phyloP scores from a whole-genome alignment of 192 early-diverging fungal genomes.

The Backusella luteola region DNA sequence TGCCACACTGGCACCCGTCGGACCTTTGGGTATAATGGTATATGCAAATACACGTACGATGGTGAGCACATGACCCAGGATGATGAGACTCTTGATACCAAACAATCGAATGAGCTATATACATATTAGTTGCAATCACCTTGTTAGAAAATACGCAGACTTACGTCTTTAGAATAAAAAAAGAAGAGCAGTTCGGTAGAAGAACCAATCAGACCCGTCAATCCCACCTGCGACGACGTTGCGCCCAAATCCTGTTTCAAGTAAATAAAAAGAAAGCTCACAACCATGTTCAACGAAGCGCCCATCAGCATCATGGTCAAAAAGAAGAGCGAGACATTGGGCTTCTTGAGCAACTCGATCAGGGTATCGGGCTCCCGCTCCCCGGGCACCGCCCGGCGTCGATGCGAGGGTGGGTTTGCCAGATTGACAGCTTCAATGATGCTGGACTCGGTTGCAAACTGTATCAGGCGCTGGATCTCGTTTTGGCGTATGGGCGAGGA shows the following conservation, averaged over 20 bases:
- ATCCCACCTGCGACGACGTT: constrained; percentile 37
- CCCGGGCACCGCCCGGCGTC: constrained; percentile 4
- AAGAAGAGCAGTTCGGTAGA: constrained; percentile 43
- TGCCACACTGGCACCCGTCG: constrained; percentile 32
- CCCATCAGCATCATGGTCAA: constrained; percentile 50
- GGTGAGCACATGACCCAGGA: constrained; percentile 43
- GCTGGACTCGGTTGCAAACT: constrained; percentile 42
- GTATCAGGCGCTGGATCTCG: constrained; percentile 36
- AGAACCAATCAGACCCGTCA: constrained; percentile 44
- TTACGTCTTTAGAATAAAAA: constrained; percentile 47
- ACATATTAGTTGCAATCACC: not conserved
- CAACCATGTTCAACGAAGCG: constrained; percentile 39
- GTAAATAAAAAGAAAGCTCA: constrained; percentile 43
- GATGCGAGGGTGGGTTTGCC: constrained; percentile 23
- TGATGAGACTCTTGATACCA: constrained; percentile 41
- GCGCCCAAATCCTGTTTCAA: constrained; percentile 43
- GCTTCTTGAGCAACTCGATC: constrained; percentile 30
- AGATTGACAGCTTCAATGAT: constrained; percentile 38
- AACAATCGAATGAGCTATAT: constrained; percentile 40
- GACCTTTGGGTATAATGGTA: constrained; percentile 34
- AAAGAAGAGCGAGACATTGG: constrained; percentile 37
- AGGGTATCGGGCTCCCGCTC: constrained; percentile 27
- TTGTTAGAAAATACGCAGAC: not conserved
- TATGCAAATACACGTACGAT: constrained; percentile 43
- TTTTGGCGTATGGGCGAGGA: constrained; percentile 31